Evolutionary conservation across 257 asterid genomes (phyloP).

Genomic region (Plectranthus barbatus): DNA sequence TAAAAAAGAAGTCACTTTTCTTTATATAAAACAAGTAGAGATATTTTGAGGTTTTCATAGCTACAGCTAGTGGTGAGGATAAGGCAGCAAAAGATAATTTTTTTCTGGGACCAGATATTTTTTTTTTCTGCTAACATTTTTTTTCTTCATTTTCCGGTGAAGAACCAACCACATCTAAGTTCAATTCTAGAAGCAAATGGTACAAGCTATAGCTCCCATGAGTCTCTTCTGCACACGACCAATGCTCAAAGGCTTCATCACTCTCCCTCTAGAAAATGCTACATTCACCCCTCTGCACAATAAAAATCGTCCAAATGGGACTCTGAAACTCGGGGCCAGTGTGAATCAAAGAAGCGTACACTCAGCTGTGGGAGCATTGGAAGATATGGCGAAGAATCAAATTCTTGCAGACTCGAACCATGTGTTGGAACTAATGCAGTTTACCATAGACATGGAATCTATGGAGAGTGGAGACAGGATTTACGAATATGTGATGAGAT

Average conservation of each 20-base stretch:
- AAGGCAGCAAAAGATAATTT: neutral
- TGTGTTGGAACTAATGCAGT: conserved; percentile 20
- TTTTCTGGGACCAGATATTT: neutral
- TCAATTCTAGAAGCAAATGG: neutral
- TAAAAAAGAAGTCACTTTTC: too few relatives aligned
- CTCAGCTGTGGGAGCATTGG: conserved; percentile 2
- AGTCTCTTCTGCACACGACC: neutral
- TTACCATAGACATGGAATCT: neutral
- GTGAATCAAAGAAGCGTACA: neutral
- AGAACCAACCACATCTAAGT: neutral
- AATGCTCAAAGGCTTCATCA: neutral
- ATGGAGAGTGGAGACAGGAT: conserved; percentile 20
- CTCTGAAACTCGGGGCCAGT: neutral
- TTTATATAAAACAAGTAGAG: neutral
- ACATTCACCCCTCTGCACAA: neutral
- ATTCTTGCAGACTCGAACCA: conserved; percentile 6
- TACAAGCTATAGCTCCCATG: neutral
- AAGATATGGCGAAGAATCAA: conserved; percentile 15
- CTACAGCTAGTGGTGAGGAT: neutral
- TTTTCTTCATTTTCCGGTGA: neutral
- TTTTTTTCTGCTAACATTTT: too few relatives aligned
- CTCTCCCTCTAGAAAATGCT: neutral
- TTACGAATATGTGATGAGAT: conserved; percentile 16
- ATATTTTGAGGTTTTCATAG: neutral
- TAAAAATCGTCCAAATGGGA: neutral